phyloP scores from a whole-genome alignment of 2,329 filamentous ascomycete genomes.

The Claviceps paspali region DNA sequence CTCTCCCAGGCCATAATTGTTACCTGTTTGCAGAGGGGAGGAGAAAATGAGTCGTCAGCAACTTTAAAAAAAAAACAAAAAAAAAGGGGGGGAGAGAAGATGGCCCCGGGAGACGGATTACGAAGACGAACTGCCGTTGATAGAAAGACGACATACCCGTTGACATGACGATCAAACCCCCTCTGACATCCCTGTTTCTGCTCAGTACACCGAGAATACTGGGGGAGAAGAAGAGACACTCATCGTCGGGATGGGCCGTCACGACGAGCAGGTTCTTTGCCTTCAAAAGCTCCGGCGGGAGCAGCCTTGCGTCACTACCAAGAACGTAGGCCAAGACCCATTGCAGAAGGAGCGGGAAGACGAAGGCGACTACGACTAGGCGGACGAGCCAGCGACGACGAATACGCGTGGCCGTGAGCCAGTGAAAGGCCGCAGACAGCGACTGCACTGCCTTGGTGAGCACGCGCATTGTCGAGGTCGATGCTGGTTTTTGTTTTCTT shows the following conservation, averaged over 20 bases:
- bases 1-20: slow-evolving; percentile 18
- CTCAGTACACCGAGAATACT: slow-evolving; percentile 17
- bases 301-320: slow-evolving; percentile 19
- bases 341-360: slow-evolving; percentile 19
- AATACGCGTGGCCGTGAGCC: slow-evolving; percentile 9
- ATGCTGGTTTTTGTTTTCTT: background rate
- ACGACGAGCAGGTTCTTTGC: slow-evolving; percentile 22
- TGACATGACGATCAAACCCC: slow-evolving; percentile 18
- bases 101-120: too few species aligned
- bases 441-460: slow-evolving; percentile 5
- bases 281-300: slow-evolving; percentile 18
- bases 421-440: slow-evolving; percentile 6
- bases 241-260: slow-evolving; percentile 24
- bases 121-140: too few species aligned
- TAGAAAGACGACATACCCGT: slow-evolving; percentile 9
- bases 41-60: background rate
- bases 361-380: slow-evolving; percentile 3
- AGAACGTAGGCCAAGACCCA: slow-evolving; percentile 21
- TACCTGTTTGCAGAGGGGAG: slow-evolving; percentile 11
- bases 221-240: slow-evolving; percentile 21
- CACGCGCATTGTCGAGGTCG: slow-evolving; percentile 2
- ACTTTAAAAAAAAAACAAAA: background rate
- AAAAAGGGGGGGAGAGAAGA: too few species aligned
- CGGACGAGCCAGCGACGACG: slow-evolving; percentile 9
- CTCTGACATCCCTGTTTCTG: slow-evolving; percentile 12